Base-by-base conservation (phyloP, 805 yeast genomes). In the Metschnikowia picachoensis region DNA sequence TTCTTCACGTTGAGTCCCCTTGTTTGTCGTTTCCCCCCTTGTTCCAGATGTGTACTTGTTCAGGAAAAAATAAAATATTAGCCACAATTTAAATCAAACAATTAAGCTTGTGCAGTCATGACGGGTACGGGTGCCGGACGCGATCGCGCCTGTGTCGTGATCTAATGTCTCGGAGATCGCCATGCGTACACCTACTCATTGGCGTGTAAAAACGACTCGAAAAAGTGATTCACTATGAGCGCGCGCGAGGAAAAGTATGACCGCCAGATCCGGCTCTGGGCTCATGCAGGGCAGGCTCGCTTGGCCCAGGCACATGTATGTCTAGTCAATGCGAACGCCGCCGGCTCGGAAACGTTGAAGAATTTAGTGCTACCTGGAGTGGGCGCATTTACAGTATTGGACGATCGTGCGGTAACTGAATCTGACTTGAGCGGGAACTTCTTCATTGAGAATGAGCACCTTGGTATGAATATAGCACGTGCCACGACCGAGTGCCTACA, bases 231-330 rank as follows among this genome's bases (percentile, higher is more conserved):
- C 12, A 8, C 8, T 25, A 13, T 8, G 25, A 41, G 15, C 37
- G 46, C 31, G 17, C 31, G 30, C 20, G 14, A 31, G 17, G 32
- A 37, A 40, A 82, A 82, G 50, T 90, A 87, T 60, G 97, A 91
- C 63, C 75, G 99, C 33, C 98, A 92, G 60, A 67, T 92, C 48
- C 76, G 97, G 32, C 67, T 92, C 13, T 92, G 98, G 98, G 90
- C 87, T 1, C 58, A 76, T 0, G 63, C 74, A 10, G 99, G 97
- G 3, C 99, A 92, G 58, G 48, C 62, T 4, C 68, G 72, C 7
- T 69, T 92, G 14, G 78, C 78, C 30, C 57, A 60, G 2, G 70
- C 91, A 0, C 80, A 76, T 45, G 72, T 90, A 3, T 77, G 89
- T 45, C 62, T 89, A 3, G 55, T 89, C 2, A 78, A 80, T 37